Evolutionary conservation across 495 filamentous ascomycete genomes (phyloP), one percentile per base, ranked within the genome.

Genomic region (Penicillium coprophilum): DNA sequence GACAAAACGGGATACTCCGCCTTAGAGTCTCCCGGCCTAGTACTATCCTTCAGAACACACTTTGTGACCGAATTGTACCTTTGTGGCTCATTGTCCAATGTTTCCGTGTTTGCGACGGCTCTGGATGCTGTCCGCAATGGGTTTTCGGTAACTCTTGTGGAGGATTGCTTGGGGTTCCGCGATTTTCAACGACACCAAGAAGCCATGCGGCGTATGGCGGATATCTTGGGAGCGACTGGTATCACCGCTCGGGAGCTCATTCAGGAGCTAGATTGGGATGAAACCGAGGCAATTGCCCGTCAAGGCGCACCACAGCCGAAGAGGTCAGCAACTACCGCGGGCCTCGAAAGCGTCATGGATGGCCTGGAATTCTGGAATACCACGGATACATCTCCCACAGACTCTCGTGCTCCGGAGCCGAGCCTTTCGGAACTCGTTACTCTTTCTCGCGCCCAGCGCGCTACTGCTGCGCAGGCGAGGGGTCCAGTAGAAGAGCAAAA

Each of bases 1-100:
- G 85, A 81, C 39, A 97, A 96, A 69, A 82, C 85, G 12, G 83
- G 88, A 61, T 97, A 97, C 71, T 97, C 94, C 8, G 93, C 94
- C 17, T 88, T 98, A 63, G 85, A 83, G 58, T 84, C 84, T 15
- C 87, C 87, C 0, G 78, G 79, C 28, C 78, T 96, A 15, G 79
- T 97, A 21, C 74, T 86, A 38, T 79, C 82, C 8, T 76, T 96
- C 45, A 85, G 91, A 13, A 82, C 83, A 6, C 87, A 83, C 20
- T 85, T 98, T 41, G 82, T 97, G 41, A 97, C 91, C 1, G 88
- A 96, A 63, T 71, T 98, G n/a, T 97, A 89, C 65, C 80, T 98
- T 6, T 96, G 91, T 62, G 94, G 94, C 12, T 83, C 88, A n/a
- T 75, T 93, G 34, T 92, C 89, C 13, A 97, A 97, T 68, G 78